Percentiles rank a stretch among this genome's conserved stretches.
Evolutionary conservation across 2,329 filamentous ascomycete genomes (phyloP).

Genomic region (Mycocentrospora acerina): DNA sequence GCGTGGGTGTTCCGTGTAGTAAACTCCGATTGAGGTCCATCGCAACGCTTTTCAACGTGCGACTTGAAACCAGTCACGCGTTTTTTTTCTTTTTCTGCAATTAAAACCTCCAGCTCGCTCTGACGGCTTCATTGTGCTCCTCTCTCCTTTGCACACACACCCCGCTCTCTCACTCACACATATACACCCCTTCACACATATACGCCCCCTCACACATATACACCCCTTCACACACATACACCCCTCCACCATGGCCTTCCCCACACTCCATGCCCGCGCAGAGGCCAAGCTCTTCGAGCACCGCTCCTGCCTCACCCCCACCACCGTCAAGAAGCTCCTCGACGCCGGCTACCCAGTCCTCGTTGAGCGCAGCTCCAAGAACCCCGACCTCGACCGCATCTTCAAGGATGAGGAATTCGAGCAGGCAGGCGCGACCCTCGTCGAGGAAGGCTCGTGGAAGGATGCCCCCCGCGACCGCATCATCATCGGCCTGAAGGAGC

Average conservation of each 20-base stretch:
- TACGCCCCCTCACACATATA: neutral
- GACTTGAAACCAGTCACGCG: conserved; percentile 1
- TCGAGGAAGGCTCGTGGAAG: conserved; percentile 42
- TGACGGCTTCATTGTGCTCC: too few species aligned
- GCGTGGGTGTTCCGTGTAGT: conserved; percentile 7
- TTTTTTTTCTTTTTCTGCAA: too few species aligned
- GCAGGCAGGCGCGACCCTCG: conserved; percentile 41
- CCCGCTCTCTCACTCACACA: neutral
- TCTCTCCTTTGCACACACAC: too few species aligned
- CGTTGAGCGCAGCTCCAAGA: conserved; percentile 43
- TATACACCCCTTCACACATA: neutral
- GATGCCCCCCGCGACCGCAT: conserved; percentile 41
- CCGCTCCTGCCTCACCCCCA: conserved; percentile 43
- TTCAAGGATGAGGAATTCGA: conserved; percentile 46
- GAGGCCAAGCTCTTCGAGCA: conserved; percentile 46
- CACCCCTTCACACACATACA: neutral
- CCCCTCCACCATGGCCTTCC: conserved; percentile 31
- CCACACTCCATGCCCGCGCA: conserved; percentile 45
- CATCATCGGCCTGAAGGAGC: conserved; percentile 47
- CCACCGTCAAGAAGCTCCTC: conserved; percentile 44
- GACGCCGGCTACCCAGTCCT: conserved; percentile 44
- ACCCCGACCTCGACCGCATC: conserved; percentile 43
- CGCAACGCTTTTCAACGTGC: conserved; percentile 4
- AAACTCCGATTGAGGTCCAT: conserved; percentile 22
- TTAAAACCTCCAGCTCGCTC: too few species aligned